A percentile compares a stretch with the other conserved stretches of the same genome.
These are phyloP conservation scores for Lentinula guzmanii DNA, from an alignment of 768 basidiomycete genomes.

Conservation along the genomic window DNA sequence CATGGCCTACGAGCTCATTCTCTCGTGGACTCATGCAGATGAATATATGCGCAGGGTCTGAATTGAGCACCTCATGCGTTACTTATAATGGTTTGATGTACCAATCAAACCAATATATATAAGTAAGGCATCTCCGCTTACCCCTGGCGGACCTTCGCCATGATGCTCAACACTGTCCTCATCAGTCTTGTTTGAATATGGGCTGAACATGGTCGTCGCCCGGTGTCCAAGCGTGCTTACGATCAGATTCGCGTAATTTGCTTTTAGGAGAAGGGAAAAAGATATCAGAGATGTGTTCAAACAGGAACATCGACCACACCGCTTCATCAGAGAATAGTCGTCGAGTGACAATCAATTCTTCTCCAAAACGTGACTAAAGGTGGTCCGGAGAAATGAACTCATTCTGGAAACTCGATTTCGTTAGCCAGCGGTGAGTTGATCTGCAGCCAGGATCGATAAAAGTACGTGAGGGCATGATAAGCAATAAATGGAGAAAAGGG, in stretches of 20 bases:
- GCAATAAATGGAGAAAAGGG: conserved; percentile 71
- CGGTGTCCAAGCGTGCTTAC: conserved; percentile 66
- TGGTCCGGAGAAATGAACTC: conserved; percentile 49
- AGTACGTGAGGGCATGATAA: conserved; percentile 56
- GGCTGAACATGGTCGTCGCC: conserved; percentile 51
- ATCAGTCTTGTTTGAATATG: conserved; percentile 25
- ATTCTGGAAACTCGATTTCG: conserved; percentile 36
- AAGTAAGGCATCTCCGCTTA: no score
- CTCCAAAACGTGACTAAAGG: conserved; percentile 64
- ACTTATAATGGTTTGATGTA: no score
- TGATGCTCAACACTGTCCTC: conserved; percentile 10
- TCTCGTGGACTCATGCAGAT: no score
- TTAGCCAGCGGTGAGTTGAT: conserved; percentile 43
- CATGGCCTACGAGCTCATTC: no score
- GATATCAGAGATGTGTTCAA: conserved; percentile 41
- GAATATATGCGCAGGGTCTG: no score
- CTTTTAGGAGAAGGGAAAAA: conserved; percentile 42
- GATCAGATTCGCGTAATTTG: conserved; percentile 55
- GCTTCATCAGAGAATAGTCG: conserved; percentile 56
- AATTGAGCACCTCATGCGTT: no score
- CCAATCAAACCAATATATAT: no score
- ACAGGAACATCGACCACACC: conserved; percentile 46
- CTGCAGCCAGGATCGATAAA: conserved; percentile 62
- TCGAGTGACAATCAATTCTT: conserved; percentile 48
- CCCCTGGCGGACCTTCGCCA: conserved; percentile 17